Base-by-base conservation (phyloP, 73 alveolate genomes). In the Paraurostyla sp. region DNA sequence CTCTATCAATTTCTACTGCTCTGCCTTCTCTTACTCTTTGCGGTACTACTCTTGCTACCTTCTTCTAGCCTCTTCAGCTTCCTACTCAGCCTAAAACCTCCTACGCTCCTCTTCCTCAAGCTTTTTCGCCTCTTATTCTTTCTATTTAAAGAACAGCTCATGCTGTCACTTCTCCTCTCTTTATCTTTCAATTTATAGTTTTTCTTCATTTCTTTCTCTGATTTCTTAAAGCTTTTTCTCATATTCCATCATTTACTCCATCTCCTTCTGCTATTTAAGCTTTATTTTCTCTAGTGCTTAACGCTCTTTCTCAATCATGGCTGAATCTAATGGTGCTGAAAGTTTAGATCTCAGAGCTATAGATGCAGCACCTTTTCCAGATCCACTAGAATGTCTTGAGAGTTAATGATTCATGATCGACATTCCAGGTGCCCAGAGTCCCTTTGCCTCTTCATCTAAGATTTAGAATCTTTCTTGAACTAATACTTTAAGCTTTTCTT, bases 61-160 rank as follows among this genome's bases (percentile, higher is more conserved):
- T 41, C 71, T 81, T 78, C 91, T 93, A 76, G 80, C 87, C 20
- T 57, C 43, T 38, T 75, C 82, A 65, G 88, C 91, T 38, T 54
- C 88, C 76, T 90, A 71, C 45, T 90, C 83, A 50, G 86, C 87
- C 78, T 59, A 78, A 76, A 48, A 40, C 80, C 93, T 75, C 40
- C 69, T 36, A 62, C 83, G 80, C 60, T 62, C 87, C 52, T 82
- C 93, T 51, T 71, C 91, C 43, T 85, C 29, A 29, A 60, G 52
- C 51, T 93, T 93, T 49, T 46, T 80, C 36, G 41, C 83, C 42
- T 94, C 93, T 60, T 51, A 80, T 56, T 93, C 96, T 71, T 91
- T 94, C 80, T 93, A 62, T 29, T 92, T 90, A 42, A 76, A 54
- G 41, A 41, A 29, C 46, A 94, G 90, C 82, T 90, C 93, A 57